Percentiles rank a stretch among this genome's conserved stretches.
These are phyloP conservation scores for Crucibulum laeve DNA, from an alignment of 768 basidiomycete genomes.

Conservation along the genomic window DNA sequence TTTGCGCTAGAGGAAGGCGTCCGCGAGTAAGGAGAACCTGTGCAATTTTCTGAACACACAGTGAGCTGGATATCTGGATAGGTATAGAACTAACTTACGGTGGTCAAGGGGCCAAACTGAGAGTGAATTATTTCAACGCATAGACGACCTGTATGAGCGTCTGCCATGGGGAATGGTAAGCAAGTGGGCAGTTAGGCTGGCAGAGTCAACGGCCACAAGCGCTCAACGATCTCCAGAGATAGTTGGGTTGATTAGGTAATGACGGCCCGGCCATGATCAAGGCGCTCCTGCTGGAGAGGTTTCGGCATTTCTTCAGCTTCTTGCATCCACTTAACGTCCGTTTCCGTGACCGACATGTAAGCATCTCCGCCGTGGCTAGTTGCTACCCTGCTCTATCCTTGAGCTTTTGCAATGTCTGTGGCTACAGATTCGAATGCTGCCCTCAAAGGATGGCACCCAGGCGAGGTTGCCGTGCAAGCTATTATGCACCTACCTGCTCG, in stretches of 20 bases:
- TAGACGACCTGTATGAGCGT: conserved; percentile 55
- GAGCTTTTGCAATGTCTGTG: background rate
- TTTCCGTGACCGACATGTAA: background rate
- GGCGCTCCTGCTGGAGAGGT: no score
- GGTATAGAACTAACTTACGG: conserved; percentile 40
- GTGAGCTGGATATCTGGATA: conserved; percentile 1
- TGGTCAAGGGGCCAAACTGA: conserved; percentile 62
- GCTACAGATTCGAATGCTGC: conserved; percentile 1
- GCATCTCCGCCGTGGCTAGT: background rate
- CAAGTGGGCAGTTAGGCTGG: background rate
- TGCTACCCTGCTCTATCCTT: no score
- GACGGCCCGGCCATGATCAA: no score
- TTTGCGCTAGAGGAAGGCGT: conserved; percentile 66
- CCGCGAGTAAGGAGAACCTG: conserved; percentile 75
- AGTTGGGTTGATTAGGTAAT: no score
- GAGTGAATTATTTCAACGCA: conserved; percentile 59
- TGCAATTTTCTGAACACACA: conserved; percentile 55
- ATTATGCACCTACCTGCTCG: conserved; percentile 17
- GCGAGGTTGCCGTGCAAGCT: conserved; percentile 20
- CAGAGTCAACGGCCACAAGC: background rate
- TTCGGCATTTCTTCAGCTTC: no score
- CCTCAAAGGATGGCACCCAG: conserved; percentile 19
- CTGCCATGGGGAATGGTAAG: conserved; percentile 43
- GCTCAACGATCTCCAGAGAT: no score
- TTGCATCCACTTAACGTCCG: no score